Conservation (phyloP, 2,329 filamentous ascomycete species). For the Verticillium dahliae region DNA sequence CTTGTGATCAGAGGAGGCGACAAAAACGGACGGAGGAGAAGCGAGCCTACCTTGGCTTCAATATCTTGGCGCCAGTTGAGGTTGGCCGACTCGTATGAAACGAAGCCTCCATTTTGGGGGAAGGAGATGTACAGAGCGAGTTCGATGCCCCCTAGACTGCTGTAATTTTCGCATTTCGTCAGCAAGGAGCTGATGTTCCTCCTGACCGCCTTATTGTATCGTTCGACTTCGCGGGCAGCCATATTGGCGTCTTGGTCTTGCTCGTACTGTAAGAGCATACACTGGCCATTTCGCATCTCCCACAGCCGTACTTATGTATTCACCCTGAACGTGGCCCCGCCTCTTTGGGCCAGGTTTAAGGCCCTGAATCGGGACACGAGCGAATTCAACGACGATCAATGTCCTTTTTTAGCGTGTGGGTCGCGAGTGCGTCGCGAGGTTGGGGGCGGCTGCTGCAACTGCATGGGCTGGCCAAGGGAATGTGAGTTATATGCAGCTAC, state of each 20-base stretch:
- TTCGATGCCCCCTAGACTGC: not conserved
- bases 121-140: not conserved
- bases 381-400: not conserved
- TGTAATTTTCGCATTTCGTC: not conserved
- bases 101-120: not conserved
- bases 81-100: slow-evolving; percentile 1
- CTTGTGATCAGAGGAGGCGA: not conserved
- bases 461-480: too few relatives aligned
- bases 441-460: not conserved
- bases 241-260: not conserved
- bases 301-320: not conserved
- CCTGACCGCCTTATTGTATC: not conserved
- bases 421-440: not conserved
- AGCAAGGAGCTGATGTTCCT: not conserved
- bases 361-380: not conserved
- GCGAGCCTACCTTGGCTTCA: not conserved
- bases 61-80: not conserved
- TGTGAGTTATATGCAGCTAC: not conserved
- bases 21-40: not conserved
- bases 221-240: not conserved
- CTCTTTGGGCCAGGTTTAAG: not conserved
- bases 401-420: not conserved
- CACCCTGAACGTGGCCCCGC: not conserved
- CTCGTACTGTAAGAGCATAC: not conserved
- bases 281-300: not conserved